A percentile compares a stretch with the other conserved stretches of the same genome.
Conservation (phyloP, 345 rosid genomes). For the Aquilaria malaccensis region DNA sequence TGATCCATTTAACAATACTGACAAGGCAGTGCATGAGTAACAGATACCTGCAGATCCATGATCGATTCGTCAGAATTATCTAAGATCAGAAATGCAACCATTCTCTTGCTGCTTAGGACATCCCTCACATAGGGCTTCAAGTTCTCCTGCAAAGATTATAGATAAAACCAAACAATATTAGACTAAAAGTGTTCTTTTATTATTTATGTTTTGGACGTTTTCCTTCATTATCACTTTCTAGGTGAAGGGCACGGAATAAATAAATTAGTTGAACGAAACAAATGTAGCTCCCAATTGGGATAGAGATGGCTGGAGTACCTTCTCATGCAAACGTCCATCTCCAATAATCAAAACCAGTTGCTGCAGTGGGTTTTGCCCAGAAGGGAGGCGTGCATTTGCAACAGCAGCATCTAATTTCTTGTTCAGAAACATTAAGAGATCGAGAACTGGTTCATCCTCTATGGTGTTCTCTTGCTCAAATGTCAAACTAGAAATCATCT, state of each 20-base stretch:
- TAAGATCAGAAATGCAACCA: constrained; percentile 86
- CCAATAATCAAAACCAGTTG: constrained; percentile 91
- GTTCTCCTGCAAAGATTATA: constrained; percentile 35
- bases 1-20: too few relatives aligned
- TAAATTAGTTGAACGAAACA: neutral
- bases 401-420: constrained; percentile 68
- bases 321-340: constrained; percentile 88
- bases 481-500: constrained; percentile 84
- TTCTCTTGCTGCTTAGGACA: constrained; percentile 62
- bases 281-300: neutral
- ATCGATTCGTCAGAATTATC: constrained; percentile 69
- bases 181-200: too few relatives aligned
- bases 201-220: too few relatives aligned
- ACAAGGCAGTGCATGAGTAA: too few relatives aligned
- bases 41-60: constrained; percentile 52
- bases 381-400: constrained; percentile 60
- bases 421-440: constrained; percentile 58
- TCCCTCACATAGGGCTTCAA: constrained; percentile 70
- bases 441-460: constrained; percentile 69
- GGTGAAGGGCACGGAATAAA: neutral
- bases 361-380: constrained; percentile 93
- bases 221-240: too few relatives aligned
- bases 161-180: neutral
- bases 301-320: constrained; percentile 27
- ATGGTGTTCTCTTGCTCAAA: constrained; percentile 87